Evolutionary conservation across 2,329 filamentous ascomycete genomes (phyloP).

Genomic region (Aschersonia sp.): DNA sequence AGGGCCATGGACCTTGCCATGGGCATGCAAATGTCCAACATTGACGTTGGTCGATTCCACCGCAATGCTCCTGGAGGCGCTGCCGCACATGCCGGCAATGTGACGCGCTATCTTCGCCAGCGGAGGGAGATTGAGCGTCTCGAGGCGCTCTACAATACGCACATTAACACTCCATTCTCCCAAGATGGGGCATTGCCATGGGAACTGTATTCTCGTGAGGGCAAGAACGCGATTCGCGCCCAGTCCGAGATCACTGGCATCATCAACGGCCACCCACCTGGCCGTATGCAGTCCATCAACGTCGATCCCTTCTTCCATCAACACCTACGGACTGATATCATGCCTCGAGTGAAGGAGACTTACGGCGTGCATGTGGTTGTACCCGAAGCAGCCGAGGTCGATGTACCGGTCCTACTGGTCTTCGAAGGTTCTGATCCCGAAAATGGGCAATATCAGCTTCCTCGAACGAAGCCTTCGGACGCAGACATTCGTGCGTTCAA

Average conservation of each 20-base stretch:
- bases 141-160: slow-evolving; percentile 67
- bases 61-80: slow-evolving; percentile 57
- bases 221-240: slow-evolving; percentile 66
- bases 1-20: slow-evolving; percentile 80
- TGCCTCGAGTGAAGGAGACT: slow-evolving; percentile 47
- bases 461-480: slow-evolving; percentile 36
- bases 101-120: slow-evolving; percentile 78
- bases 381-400: slow-evolving; percentile 45
- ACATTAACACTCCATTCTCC: slow-evolving; percentile 66
- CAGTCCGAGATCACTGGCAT: slow-evolving; percentile 62
- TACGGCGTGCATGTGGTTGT: slow-evolving; percentile 62
- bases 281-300: slow-evolving; percentile 49
- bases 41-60: slow-evolving; percentile 73
- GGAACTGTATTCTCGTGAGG: slow-evolving; percentile 78
- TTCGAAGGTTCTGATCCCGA: slow-evolving; percentile 49
- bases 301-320: slow-evolving; percentile 71
- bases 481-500: slow-evolving; percentile 38
- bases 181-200: slow-evolving; percentile 60
- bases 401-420: slow-evolving; percentile 54
- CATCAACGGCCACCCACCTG: slow-evolving; percentile 59
- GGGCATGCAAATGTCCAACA: slow-evolving; percentile 69
- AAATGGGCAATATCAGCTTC: slow-evolving; percentile 34
- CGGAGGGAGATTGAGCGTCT: slow-evolving; percentile 70
- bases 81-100: slow-evolving; percentile 64
- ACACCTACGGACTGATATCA: slow-evolving; percentile 51